Evolutionary conservation across 179 eudicot species (phyloP).

Genomic region (Heliamphora pulchella): DNA sequence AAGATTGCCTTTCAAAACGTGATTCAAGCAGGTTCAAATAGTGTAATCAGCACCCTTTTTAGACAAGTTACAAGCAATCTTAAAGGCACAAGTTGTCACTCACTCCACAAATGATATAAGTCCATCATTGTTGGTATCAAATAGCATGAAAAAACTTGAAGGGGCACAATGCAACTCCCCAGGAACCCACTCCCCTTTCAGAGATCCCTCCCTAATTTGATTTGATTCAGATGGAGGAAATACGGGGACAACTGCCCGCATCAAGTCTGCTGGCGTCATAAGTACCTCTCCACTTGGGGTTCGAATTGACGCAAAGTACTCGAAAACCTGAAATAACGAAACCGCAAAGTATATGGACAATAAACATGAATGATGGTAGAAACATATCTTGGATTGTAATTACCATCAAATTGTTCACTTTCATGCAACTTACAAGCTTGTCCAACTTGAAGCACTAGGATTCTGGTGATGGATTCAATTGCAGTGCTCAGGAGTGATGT

Average conservation of each 20-base stretch:
- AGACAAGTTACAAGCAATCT: not conserved
- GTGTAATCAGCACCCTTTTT: not conserved
- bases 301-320: slow-evolving; percentile 69
- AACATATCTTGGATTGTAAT: not conserved
- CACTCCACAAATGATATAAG: slow-evolving; percentile 86
- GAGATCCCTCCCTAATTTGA: slow-evolving; percentile 55
- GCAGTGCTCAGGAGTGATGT: not conserved
- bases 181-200: slow-evolving; percentile 54
- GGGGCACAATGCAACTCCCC: slow-evolving; percentile 64
- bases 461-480: not conserved
- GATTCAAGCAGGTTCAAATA: not conserved
- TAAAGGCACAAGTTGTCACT: slow-evolving; percentile 20
- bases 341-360: not conserved
- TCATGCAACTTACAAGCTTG: slow-evolving; percentile 5
- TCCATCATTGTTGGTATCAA: slow-evolving; percentile 75
- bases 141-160: slow-evolving; percentile 81
- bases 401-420: not conserved
- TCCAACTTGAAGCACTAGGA: not conserved
- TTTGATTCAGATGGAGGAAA: slow-evolving; percentile 74
- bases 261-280: slow-evolving; percentile 84
- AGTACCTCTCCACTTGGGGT: slow-evolving; percentile 46
- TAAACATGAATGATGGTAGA: not conserved
- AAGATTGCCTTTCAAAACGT: not conserved
- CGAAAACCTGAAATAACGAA: slow-evolving; percentile 51
- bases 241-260: slow-evolving; percentile 86